A percentile compares a stretch with the other conserved stretches of the same genome.
These are phyloP conservation scores for Cupressus sempervirens DNA, from an alignment of 75 land plant species.

Conservation along the genomic window DNA sequence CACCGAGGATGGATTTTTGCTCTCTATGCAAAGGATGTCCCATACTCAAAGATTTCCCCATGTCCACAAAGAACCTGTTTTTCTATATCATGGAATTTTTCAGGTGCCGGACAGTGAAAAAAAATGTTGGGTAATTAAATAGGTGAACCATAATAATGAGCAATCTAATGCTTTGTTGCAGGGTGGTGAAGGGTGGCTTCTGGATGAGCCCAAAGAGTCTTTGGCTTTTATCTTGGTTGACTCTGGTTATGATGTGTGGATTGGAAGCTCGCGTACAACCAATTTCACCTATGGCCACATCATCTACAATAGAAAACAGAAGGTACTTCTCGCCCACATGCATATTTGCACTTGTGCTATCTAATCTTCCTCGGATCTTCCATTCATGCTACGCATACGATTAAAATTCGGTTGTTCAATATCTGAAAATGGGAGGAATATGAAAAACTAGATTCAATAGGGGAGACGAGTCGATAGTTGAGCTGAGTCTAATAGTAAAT, in stretches of 20 bases:
- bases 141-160: neutral
- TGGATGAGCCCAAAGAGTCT: conserved; percentile 46
- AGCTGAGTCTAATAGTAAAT: too few relatives aligned
- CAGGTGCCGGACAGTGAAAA: conserved; percentile 19
- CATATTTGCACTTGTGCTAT: neutral
- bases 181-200: conserved; percentile 73
- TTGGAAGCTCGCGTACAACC: conserved; percentile 71
- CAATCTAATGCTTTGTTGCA: neutral
- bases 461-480: too few relatives aligned
- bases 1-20: conserved; percentile 63
- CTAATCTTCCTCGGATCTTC: neutral
- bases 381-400: neutral
- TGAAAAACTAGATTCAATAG: too few relatives aligned
- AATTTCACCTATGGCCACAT: conserved; percentile 51
- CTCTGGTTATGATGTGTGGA: conserved; percentile 75
- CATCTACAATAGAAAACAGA: conserved; percentile 25
- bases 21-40: conserved; percentile 61
- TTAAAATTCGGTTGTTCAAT: neutral
- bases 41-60: conserved; percentile 14
- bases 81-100: conserved; percentile 57
- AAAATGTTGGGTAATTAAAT: neutral
- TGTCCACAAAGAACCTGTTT: conserved; percentile 23
- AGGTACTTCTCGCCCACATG: conserved; percentile 12
- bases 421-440: too few relatives aligned
- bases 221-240: conserved; percentile 72